Evolutionary conservation across 306 rosid genomes (phyloP), one percentile per base, ranked within the genome.

Genomic region (Morella rubra): DNA sequence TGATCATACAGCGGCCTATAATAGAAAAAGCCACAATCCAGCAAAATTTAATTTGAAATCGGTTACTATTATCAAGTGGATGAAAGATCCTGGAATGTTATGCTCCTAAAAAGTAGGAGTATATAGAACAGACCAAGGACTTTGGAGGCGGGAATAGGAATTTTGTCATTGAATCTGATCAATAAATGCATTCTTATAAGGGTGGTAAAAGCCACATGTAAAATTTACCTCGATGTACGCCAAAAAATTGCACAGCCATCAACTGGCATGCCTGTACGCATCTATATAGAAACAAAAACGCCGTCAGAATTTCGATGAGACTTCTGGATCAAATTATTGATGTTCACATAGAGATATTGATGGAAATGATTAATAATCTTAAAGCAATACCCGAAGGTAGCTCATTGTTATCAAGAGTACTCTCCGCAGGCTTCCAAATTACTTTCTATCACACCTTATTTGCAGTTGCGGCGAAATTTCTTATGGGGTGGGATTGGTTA

Each of bases 201-300:
- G 40, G 41, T 45, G 41, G 52, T 3, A 56, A 44, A 73, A 2
- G 62, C 20, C 56, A 47, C 42, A 84, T 65, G 44, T 19, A 44
- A 19, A 45, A 32, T 64, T 82, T 85, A 95, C 99, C 99, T 95
- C 56, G 97, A 92, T 44, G 81, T 73, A 64, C 88, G 92, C 99
- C 99, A 92, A 88, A 92, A 92, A 66, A 90, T 87, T 44, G 99
- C 97, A 82, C 99, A 95, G 76, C 97, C 99, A 83, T 95, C 99
- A 69, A 83, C 77, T 79, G 97, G 81, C 77, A 72, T 79, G 47
- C 99, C 99, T 11, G 97, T 90, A 22, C 97, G 95, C 96, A 89
- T 92, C 99, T 95, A 75, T 81, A 90, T 24, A 76, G 77, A 60
- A 80, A 82, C 77, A 82, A 80, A 85, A 77, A 78, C 42, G 76